These are phyloP conservation scores for Mortierella sp. DNA, from an alignment of 371 early-diverging fungal genomes.

Conservation along the genomic window DNA sequence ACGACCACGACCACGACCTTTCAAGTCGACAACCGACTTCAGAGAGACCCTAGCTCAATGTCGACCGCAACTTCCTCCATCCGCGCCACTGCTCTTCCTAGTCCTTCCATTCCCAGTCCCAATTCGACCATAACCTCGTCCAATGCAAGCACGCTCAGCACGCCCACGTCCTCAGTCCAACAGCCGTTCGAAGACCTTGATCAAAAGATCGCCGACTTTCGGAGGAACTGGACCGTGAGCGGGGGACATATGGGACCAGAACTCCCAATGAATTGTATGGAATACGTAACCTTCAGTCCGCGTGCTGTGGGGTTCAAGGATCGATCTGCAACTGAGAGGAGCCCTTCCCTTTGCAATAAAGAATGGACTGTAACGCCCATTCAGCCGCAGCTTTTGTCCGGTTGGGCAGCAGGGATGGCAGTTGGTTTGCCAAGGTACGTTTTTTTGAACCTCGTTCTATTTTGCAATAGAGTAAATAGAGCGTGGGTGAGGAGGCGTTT, in stretches of 20 bases:
- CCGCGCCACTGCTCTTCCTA: constrained; percentile 35
- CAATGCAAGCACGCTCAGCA: constrained; percentile 41
- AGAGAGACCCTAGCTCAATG: constrained; percentile 14
- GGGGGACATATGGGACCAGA: constrained; percentile 39
- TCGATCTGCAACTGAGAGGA: constrained; percentile 20
- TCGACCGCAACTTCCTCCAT: constrained; percentile 35
- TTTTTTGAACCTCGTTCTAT: constrained; percentile 4
- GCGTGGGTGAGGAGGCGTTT: background rate
- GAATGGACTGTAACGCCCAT: constrained; percentile 39
- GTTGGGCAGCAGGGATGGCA: constrained; percentile 43
- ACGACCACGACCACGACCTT: no score
- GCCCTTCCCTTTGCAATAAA: constrained; percentile 13
- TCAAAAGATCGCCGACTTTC: constrained; percentile 34
- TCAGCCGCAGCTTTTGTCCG: constrained; percentile 21
- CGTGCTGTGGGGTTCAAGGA: constrained; percentile 34
- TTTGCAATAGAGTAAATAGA: background rate
- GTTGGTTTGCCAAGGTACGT: constrained; percentile 30
- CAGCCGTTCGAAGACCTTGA: constrained; percentile 35
- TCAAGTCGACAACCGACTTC: no score
- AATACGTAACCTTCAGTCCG: constrained; percentile 43
- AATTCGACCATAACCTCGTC: constrained; percentile 38
- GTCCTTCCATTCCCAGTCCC: constrained; percentile 53
- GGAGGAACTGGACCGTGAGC: constrained; percentile 27
- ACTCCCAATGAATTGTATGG: constrained; percentile 22
- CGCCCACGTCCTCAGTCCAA: constrained; percentile 42